Evolutionary conservation across 495 filamentous ascomycete genomes (phyloP), one percentile per base, ranked within the genome.

Genomic region (Aspergillus steynii): DNA sequence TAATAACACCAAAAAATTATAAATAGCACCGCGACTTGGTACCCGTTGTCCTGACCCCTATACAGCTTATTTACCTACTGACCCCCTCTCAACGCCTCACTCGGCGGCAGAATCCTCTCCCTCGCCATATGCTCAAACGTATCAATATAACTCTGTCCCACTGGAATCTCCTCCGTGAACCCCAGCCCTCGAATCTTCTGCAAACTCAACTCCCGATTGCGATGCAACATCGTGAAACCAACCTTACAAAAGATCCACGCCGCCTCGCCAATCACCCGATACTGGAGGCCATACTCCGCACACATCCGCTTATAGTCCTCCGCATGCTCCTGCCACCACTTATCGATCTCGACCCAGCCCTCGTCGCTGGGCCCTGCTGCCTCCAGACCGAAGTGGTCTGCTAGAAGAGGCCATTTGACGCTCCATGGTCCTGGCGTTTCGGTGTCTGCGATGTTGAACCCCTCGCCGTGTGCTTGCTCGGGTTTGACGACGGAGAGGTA

Each of bases 361-460:
- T 51, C 55, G 1, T 50, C 55, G 3, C 34, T 42, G 0, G 65
- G 64, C 2, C 49, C 61, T 2, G 63, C 55, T 8, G 75, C 78
- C 48, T 69, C 50, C 1, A 82, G 67, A 1, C 72, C 73, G 60
- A 81, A 80, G 54, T 74, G 74, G 6, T 32, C 53, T 2, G 48
- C 27, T n/a, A 70, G 42, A 5, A 60, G 56, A 3, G 67, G 67
- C 67, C 67, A 70, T 28, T 53, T 56, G 2, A 51, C 14, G 28
- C 53, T 45, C 67, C 67, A 70, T 14, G 60, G 46, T 1, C 25
- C 20, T 0, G 67, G 67, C 5, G 29, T 88, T 3, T 84, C 63
- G 4, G 77, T 73, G 56, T 92, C 85, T 29, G 65, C 69, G 50
- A 88, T 86, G 58, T 85, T 78, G 70, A 82, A 87, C 1, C 83